Conservation (phyloP, 306 rosid genomes). For the Betula pendula region DNA sequence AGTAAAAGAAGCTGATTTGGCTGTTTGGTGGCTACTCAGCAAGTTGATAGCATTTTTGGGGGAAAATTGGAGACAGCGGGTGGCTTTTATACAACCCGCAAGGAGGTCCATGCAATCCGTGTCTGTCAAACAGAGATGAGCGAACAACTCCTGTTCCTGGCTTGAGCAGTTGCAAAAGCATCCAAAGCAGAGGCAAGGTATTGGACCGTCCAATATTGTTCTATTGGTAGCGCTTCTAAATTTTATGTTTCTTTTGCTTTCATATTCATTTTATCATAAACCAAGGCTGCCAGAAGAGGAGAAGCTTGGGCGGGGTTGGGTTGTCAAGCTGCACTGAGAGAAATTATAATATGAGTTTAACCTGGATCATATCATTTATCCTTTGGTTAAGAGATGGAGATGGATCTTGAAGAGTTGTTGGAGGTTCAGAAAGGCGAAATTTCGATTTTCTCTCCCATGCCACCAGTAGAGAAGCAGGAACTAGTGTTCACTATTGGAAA, state of each 20-base stretch:
- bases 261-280: constrained; percentile 57
- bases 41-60: constrained; percentile 22
- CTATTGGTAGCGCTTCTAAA: constrained; percentile 45
- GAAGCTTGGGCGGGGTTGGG: constrained; percentile 37
- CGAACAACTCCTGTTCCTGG: constrained; percentile 32
- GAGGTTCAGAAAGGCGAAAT: constrained; percentile 38
- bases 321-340: constrained; percentile 39
- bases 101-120: constrained; percentile 38
- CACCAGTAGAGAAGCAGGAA: constrained; percentile 43
- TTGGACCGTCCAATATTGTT: constrained; percentile 47
- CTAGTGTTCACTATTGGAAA: constrained; percentile 37
- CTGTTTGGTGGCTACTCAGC: constrained; percentile 34
- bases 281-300: constrained; percentile 40
- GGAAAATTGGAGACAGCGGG: constrained; percentile 31
- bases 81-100: constrained; percentile 43
- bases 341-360: constrained; percentile 15
- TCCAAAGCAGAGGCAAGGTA: constrained; percentile 30
- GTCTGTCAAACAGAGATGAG: constrained; percentile 30
- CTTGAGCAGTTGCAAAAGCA: constrained; percentile 28
- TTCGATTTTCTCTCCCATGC: constrained; percentile 33
- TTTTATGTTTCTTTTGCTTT: constrained; percentile 46
- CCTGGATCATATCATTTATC: constrained; percentile 27
- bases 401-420: constrained; percentile 25
- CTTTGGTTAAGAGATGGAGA: constrained; percentile 35
- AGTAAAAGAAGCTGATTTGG: constrained; percentile 39